These are phyloP conservation scores for Simmondsia chinensis DNA, from an alignment of 148 eudicot genomes.

Conservation along the genomic window DNA sequence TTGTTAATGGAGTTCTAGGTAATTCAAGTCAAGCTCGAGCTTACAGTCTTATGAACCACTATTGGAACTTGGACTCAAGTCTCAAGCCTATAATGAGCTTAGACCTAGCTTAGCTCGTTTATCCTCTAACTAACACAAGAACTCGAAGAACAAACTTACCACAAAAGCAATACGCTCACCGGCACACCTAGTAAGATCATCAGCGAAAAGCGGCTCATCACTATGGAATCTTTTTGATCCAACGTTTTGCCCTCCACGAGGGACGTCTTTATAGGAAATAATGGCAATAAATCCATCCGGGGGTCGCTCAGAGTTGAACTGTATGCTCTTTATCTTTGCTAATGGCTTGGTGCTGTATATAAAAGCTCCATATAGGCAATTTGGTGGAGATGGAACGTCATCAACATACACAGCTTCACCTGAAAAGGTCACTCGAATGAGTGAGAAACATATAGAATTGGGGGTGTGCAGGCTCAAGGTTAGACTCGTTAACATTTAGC, in stretches of 20 bases:
- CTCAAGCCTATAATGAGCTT: no score
- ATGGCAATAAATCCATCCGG: conserved; percentile 40
- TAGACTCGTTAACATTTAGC: no score
- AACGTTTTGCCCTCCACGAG: conserved; percentile 57
- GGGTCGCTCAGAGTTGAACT: conserved; percentile 26
- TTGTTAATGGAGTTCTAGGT: no score
- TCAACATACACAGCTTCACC: conserved; percentile 94
- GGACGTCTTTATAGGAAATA: conserved; percentile 63
- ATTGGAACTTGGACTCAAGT: no score
- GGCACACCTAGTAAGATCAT: conserved; percentile 55
- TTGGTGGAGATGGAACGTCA: conserved; percentile 87
- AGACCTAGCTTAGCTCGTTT: no score
- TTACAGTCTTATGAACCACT: no score
- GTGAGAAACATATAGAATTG: neutral
- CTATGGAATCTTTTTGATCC: conserved; percentile 47
- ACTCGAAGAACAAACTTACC: conserved; percentile 33
- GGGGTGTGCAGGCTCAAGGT: no score
- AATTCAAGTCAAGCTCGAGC: no score
- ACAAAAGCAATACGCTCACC: conserved; percentile 81
- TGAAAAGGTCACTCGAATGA: conserved; percentile 11
- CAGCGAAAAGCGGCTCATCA: conserved; percentile 66
- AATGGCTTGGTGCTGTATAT: conserved; percentile 76
- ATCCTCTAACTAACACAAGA: neutral
- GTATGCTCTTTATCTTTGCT: conserved; percentile 51
- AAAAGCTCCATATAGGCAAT: conserved; percentile 89